Base-by-base conservation (phyloP, 257 asterid genomes). In the Solanum sejunctum region DNA sequence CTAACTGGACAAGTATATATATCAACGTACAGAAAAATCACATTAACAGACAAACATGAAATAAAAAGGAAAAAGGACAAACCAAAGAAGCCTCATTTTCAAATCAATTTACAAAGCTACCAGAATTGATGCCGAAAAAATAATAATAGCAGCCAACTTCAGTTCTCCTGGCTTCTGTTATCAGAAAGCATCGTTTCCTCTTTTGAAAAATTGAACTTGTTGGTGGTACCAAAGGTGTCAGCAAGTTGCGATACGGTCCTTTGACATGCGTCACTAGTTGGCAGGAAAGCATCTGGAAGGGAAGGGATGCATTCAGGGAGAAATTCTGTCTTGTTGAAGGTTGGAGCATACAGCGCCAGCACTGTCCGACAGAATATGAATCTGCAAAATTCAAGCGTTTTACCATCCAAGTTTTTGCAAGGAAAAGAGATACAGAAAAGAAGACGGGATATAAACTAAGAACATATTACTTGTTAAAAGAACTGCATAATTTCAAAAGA, bases 321-420 rank as follows among this genome's bases (percentile, higher is more conserved):
- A 84, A 81, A 92, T 45, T 93, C 98, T 23, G 81, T 84, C 96
- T 92, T 93, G 89, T 89, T 82, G 86, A 72, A 89, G 75, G 92
- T 92, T 60, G 93, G 89, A 45, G 93, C 84, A 75, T 89, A 88
- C 10, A 89, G 84, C 23, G 92, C 87, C 78, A 95, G 84, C 83
- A 90, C 97, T 28, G 98, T 92, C 85, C 97, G 93, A 70, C 95
- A 93, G 85, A 95, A 94, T 79, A 95, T 86, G 89, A 95, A 95
- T 90, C 99, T 95, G 97, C 92, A 89, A 60, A 21, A 80, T 85
- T 23, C 15, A 86, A 80, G 81, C 4, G 63, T 49, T 51, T 77
- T 77, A 49, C 45, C 63, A 1, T 49, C n/a, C 11, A 51, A 16
- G 17, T 26, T 51, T 75, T 15, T 9, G 10, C 10, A 5, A 26